These are phyloP conservation scores for Gymnopilus dilepis DNA, from an alignment of 768 basidiomycete species.

Conservation along the genomic window DNA sequence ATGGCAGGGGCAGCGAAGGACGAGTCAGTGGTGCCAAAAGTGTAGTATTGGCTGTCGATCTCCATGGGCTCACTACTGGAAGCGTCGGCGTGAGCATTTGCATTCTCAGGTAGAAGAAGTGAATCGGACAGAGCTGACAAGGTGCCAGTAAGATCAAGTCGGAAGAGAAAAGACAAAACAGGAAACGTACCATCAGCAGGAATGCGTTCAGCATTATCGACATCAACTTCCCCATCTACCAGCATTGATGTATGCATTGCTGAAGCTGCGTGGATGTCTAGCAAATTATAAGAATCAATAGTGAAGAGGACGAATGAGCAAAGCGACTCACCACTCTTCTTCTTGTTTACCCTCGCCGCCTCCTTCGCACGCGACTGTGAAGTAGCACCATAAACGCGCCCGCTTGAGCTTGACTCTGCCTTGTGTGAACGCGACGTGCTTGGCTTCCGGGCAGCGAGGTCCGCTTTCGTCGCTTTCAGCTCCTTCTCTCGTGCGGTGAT, in stretches of 20 bases:
- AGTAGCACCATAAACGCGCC: background rate
- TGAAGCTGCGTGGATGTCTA: background rate
- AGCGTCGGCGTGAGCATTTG: background rate
- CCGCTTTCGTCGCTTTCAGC: background rate
- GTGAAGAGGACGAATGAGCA: background rate
- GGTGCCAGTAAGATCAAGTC: too few relatives aligned
- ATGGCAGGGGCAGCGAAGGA: background rate
- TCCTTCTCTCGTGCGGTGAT: background rate
- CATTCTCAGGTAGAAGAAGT: too few relatives aligned
- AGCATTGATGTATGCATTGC: too few relatives aligned
- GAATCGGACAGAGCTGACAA: too few relatives aligned
- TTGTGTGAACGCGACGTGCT: background rate
- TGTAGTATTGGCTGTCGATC: background rate
- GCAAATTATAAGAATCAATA: background rate
- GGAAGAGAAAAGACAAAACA: too few relatives aligned
- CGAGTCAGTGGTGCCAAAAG: background rate
- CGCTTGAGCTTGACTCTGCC: slow-evolving; percentile 6
- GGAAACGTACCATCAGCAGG: too few relatives aligned
- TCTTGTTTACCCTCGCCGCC: background rate
- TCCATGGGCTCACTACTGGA: background rate
- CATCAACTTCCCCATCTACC: too few relatives aligned
- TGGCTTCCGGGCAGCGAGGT: background rate
- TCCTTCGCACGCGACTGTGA: background rate
- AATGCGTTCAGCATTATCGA: too few relatives aligned
- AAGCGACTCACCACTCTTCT: background rate